phyloP scores from a whole-genome alignment of 768 basidiomycete species.

The Suillus cothurnatus region DNA sequence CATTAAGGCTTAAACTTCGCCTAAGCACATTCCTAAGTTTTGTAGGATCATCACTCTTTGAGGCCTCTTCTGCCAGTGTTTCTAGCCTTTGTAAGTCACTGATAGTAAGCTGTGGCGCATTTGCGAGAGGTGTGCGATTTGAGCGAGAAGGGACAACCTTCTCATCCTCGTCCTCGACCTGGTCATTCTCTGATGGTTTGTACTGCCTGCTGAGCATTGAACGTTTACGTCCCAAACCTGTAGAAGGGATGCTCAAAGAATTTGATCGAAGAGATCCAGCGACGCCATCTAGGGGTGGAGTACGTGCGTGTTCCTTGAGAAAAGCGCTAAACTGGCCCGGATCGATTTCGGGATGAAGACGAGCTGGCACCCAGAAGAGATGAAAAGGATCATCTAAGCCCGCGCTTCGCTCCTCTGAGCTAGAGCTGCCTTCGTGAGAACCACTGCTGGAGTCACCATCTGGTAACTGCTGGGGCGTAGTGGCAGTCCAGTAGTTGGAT shows the following conservation, averaged over 20 bases:
- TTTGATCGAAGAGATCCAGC: slow-evolving; percentile 42
- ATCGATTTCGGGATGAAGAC: slow-evolving; percentile 95
- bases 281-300: slow-evolving; percentile 54
- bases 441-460: slow-evolving; percentile 48
- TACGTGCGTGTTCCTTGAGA: slow-evolving; percentile 87
- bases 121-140: slow-evolving; percentile 65
- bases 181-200: slow-evolving; percentile 76
- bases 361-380: slow-evolving; percentile 98
- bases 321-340: slow-evolving; percentile 95
- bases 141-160: slow-evolving; percentile 70
- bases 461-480: slow-evolving; percentile 36
- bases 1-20: slow-evolving; percentile 86
- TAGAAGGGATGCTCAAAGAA: slow-evolving; percentile 42
- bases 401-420: slow-evolving; percentile 33
- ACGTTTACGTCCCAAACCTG: slow-evolving; percentile 75
- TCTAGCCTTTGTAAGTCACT: slow-evolving; percentile 94
- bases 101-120: slow-evolving; percentile 88
- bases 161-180: slow-evolving; percentile 68
- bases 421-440: slow-evolving; percentile 42
- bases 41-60: slow-evolving; percentile 78
- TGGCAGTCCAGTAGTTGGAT: slow-evolving; percentile 50
- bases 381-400: slow-evolving; percentile 79
- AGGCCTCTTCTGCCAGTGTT: slow-evolving; percentile 89
- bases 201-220: slow-evolving; percentile 97
- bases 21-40: slow-evolving; percentile 77